Evolutionary conservation across 1,284 basidiomycete species (phyloP), one percentile per base, ranked within the genome.

Genomic region (Fomitopsis schrenkii): DNA sequence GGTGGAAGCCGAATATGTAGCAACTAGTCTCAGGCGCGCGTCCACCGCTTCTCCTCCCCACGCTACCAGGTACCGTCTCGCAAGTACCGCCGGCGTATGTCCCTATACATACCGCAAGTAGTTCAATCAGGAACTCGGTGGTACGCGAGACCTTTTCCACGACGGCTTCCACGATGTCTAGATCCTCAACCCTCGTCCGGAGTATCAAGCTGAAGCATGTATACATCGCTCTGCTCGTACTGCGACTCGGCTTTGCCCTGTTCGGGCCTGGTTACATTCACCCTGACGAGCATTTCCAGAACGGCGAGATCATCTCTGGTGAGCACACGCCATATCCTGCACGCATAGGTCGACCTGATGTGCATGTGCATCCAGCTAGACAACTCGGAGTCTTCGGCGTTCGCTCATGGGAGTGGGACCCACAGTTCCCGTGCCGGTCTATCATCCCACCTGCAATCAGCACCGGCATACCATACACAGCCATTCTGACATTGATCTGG

Each of bases 221-320:
- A 22, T 73, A 73, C 57, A 3, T 46, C 6, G 57, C 36, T 7
- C 59, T 72, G n/a, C 41, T 70, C 2, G 19, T 71, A 14, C 46
- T 72, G 57, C 76, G 77, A 14, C 58, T 70, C 40, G 66, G 66
- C 59, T 71, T 74, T 19, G 76, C 78, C 4, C 62, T 79, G 9
- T 64, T 64, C 52, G 75, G 76, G 30, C 71, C 68, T 14, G 77
- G 73, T 1, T 79, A 78, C 63, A 78, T 79, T 54, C 78, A 79
- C 59, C 77, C 78, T 7, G 78, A 79, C 60, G 77, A 79, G 65
- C 70, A 77, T 62, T 76, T 78, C 64, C 77, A 79, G 66, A 78
- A 75, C 60, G 78, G 74, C 44, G 78, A 79, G 63, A 67, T 74
- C n/a, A 71, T 68, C 28, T 74, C 77, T 55, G 77, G 77, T 77